These are phyloP conservation scores for Fusarium solani-melongenae DNA, from an alignment of 2,329 filamentous ascomycete genomes.

Conservation along the genomic window DNA sequence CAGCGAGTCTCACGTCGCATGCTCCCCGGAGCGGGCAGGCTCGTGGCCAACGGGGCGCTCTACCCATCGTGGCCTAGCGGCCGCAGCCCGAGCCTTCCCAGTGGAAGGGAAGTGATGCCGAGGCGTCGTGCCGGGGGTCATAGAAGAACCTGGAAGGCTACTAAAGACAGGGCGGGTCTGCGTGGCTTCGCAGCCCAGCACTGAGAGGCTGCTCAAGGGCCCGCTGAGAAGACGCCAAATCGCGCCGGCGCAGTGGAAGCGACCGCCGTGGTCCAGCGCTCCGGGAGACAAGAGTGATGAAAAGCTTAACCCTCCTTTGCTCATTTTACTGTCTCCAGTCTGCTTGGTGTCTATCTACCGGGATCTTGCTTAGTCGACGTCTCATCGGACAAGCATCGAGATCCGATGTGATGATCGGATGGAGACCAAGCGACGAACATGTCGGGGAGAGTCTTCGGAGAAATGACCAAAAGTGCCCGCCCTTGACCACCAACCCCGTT, in stretches of 20 bases:
- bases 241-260: constrained; percentile 29
- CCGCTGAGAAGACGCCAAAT: constrained; percentile 13
- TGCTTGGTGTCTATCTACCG: constrained; percentile 29
- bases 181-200: constrained; percentile 26
- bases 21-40: constrained; percentile 12
- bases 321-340: constrained; percentile 38
- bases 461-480: constrained; percentile 6
- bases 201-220: constrained; percentile 14
- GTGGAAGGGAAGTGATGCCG: constrained; percentile 40
- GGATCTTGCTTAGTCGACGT: constrained; percentile 9
- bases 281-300: constrained; percentile 30
- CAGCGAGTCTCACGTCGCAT: constrained; percentile 13
- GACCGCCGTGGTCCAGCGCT: constrained; percentile 28
- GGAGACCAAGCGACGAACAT: constrained; percentile 6
- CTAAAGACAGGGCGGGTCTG: constrained; percentile 22
- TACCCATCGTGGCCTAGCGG: constrained; percentile 40
- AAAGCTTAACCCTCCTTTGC: constrained; percentile 34
- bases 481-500: neutral
- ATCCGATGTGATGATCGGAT: constrained; percentile 20
- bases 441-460: constrained; percentile 14
- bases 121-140: constrained; percentile 28
- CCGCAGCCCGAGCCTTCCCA: constrained; percentile 37
- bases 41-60: constrained; percentile 37
- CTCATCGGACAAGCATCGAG: constrained; percentile 29
- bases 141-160: constrained; percentile 40